phyloP scores from a whole-genome alignment of 768 basidiomycete species.

The Kwoniella sp. region DNA sequence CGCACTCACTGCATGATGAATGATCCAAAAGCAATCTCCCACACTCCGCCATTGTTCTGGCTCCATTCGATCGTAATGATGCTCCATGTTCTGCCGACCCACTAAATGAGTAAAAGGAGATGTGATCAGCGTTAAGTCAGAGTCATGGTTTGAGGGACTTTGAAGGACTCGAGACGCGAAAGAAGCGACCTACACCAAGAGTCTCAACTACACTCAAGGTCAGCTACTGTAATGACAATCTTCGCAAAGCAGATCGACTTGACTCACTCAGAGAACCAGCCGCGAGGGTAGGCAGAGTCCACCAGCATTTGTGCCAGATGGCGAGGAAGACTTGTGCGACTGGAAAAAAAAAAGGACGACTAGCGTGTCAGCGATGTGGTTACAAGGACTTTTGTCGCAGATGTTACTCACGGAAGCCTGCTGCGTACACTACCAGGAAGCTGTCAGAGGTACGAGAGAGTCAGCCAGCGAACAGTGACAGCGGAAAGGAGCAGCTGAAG shows the following conservation, averaged over 20 bases:
- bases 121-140: neutral
- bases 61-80: conserved; percentile 18
- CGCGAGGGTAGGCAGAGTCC: conserved; percentile 31
- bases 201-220: conserved; percentile 17
- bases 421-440: conserved; percentile 24
- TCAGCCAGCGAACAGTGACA: neutral
- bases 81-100: conserved; percentile 31
- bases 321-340: conserved; percentile 25
- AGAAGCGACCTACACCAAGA: conserved; percentile 21
- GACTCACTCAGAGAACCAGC: conserved; percentile 24
- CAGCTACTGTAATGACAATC: neutral
- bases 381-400: too few relatives aligned
- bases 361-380: neutral
- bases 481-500: neutral
- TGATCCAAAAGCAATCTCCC: conserved; percentile 35
- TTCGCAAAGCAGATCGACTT: neutral
- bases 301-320: conserved; percentile 22
- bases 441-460: neutral
- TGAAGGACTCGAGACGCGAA: neutral
- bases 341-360: neutral
- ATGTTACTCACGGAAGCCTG: conserved; percentile 8
- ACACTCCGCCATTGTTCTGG: conserved; percentile 29
- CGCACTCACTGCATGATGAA: conserved; percentile 60
- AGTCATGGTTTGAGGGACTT: too few relatives aligned
- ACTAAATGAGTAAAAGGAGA: conserved; percentile 13